Conservation (phyloP, 345 rosid genomes). For the Eucalyptus polybractea region DNA sequence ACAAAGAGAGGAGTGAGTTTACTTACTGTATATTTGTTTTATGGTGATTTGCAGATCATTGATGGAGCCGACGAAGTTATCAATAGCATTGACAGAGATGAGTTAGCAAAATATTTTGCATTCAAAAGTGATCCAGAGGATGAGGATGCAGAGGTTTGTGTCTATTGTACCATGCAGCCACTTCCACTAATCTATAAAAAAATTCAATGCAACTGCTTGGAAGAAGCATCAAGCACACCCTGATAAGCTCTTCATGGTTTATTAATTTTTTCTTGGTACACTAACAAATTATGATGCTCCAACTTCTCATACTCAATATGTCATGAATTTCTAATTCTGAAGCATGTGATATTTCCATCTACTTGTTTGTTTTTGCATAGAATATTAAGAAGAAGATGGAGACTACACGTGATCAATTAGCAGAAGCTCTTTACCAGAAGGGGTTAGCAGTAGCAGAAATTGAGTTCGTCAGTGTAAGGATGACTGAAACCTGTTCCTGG, state of each 20-base stretch:
- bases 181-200: not conserved
- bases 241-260: not conserved
- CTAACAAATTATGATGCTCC: not conserved
- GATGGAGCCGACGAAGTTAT: constrained; percentile 67
- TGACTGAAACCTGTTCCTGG: not conserved
- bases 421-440: constrained; percentile 82
- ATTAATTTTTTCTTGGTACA: not conserved
- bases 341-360: not conserved
- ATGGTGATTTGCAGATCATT: constrained; percentile 44
- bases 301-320: not conserved
- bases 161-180: not conserved
- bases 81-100: constrained; percentile 65
- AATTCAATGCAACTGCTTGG: not conserved
- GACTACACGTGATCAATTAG: constrained; percentile 67
- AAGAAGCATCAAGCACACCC: not conserved
- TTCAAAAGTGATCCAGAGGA: constrained; percentile 84
- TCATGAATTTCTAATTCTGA: not conserved
- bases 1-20: not conserved
- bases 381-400: constrained; percentile 68
- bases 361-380: constrained; percentile 11
- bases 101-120: constrained; percentile 56
- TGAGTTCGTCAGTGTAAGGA: constrained; percentile 12
- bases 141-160: constrained; percentile 72
- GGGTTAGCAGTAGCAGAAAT: constrained; percentile 65
- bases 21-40: not conserved